phyloP scores from a whole-genome alignment of 805 yeast species.

The Kuraishia capsulata region DNA sequence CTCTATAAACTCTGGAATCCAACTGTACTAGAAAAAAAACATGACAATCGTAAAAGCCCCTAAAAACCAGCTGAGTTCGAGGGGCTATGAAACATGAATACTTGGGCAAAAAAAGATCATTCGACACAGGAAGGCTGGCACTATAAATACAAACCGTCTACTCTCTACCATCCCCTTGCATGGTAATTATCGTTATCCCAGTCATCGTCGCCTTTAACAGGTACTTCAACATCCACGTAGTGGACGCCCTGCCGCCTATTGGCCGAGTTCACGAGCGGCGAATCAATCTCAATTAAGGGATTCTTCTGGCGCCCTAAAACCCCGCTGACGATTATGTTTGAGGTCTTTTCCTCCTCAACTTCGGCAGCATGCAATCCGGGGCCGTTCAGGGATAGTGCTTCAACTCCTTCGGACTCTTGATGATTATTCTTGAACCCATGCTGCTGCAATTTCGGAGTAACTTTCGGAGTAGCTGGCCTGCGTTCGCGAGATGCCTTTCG shows the following conservation, averaged over 20 bases:
- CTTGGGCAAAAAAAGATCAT: too few relatives aligned
- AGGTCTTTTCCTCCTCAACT: neutral
- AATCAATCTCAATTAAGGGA: neutral
- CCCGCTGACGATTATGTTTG: neutral
- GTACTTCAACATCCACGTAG: constrained; percentile 1
- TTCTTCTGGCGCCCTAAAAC: neutral
- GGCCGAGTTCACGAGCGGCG: constrained; percentile 1
- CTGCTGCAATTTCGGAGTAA: too few relatives aligned
- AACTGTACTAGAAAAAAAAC: too few relatives aligned
- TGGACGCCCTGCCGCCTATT: neutral
- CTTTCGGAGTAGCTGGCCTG: too few relatives aligned
- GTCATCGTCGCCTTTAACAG: constrained; percentile 1
- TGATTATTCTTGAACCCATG: too few relatives aligned
- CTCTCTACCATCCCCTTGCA: constrained; percentile 4
- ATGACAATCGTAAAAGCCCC: too few relatives aligned
- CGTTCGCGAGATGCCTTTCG: too few relatives aligned
- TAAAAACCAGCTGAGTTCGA: too few relatives aligned
- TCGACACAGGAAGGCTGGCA: too few relatives aligned
- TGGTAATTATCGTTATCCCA: constrained; percentile 3
- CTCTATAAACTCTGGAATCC: too few relatives aligned
- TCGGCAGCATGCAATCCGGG: neutral
- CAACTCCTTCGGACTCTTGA: neutral
- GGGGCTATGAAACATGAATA: too few relatives aligned
- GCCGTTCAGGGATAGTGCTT: neutral
- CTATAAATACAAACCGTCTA: too few relatives aligned